Base-by-base conservation (phyloP, 345 rosid species). In the Euclidium syriacum region DNA sequence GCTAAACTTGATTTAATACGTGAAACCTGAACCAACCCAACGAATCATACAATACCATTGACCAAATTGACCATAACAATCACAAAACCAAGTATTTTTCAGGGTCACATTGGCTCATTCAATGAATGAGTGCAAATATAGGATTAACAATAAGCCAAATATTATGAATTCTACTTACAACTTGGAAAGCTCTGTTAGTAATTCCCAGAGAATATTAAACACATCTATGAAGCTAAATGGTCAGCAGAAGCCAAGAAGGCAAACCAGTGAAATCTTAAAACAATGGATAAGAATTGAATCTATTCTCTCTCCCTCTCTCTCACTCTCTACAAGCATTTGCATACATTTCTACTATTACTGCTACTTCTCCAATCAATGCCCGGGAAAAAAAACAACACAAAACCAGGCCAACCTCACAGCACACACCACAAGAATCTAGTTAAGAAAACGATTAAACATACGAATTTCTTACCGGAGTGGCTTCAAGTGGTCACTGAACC, bases 401-500 rank as follows among this genome's bases (percentile, higher is more conserved):
- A 52, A 52, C 49, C 63, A 70, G 46, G 52, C 64, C 17, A n/a
- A 38, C 36, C 74, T 62, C 64, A 39, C 55, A 62, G 44, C 70
- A 48, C 70, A 48, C 59, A 38, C 64, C 20, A 6, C 26, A 55
- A 14, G 30, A 46, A 44, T 43, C 14, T 11, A 46, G 35, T 20
- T 27, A 55, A 30, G 19, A 7, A 56, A 47, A 12, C 7, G 1
- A 55, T 35, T 6, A 46, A n/a, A 55, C 36, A 54, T 4, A 23
- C 24, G 4, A 29, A 19, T 52, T 54, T 70, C 58, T 56, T 41
- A 49, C 70, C 22, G 1, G 52, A 30, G 52, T 22, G 51, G 50
- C 27, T 64, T 72, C 42, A 83, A 16, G 85, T 71, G 10, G 42
- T 73, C 72, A 80, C 73, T 32, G 79, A 65, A 4, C 85, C 79